Percentiles rank a stretch among this genome's conserved stretches.
Conservation (phyloP, 164 flowering plant genomes). For the Piper longum region DNA sequence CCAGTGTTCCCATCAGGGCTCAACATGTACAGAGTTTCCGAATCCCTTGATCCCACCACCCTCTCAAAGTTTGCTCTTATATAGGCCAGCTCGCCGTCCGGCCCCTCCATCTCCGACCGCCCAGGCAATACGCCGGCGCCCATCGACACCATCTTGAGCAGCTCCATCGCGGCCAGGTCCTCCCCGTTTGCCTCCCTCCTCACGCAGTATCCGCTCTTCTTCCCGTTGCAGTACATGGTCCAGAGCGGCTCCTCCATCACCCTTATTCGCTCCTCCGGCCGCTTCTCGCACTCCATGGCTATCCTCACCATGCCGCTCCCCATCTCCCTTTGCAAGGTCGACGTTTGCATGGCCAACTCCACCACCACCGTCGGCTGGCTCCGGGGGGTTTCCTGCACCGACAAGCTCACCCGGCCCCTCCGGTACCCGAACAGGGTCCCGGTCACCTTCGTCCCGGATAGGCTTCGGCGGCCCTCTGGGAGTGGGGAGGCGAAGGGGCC, state of each 20-base stretch:
- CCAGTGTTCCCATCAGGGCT: constrained; percentile 66
- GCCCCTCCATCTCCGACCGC: constrained; percentile 24
- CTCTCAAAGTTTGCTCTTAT: constrained; percentile 67
- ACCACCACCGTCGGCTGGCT: constrained; percentile 43
- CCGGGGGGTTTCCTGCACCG: constrained; percentile 48
- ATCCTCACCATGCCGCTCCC: constrained; percentile 53
- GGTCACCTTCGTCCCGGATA: constrained; percentile 25
- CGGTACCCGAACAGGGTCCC: constrained; percentile 79
- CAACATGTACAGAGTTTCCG: constrained; percentile 74
- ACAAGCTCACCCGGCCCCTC: constrained; percentile 44
- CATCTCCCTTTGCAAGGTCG: constrained; percentile 50
- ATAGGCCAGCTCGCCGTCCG: constrained; percentile 63
- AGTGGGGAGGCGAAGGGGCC: constrained; percentile 25
- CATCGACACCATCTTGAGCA: constrained; percentile 52
- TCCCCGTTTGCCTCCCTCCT: constrained; percentile 49
- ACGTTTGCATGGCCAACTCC: constrained; percentile 61
- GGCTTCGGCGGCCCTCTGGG: constrained; percentile 5
- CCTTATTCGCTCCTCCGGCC: constrained; percentile 28
- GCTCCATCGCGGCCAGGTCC: constrained; percentile 51
- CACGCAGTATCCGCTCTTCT: constrained; percentile 49
- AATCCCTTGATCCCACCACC: constrained; percentile 65
- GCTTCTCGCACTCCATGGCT: constrained; percentile 67
- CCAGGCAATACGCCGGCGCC: constrained; percentile 76
- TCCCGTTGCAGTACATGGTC: constrained; percentile 72
- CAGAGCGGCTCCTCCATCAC: constrained; percentile 63